Evolutionary conservation across 2,329 filamentous ascomycete species (phyloP), one percentile per base, ranked within the genome.

Genomic region (Penicillium nordicum): DNA sequence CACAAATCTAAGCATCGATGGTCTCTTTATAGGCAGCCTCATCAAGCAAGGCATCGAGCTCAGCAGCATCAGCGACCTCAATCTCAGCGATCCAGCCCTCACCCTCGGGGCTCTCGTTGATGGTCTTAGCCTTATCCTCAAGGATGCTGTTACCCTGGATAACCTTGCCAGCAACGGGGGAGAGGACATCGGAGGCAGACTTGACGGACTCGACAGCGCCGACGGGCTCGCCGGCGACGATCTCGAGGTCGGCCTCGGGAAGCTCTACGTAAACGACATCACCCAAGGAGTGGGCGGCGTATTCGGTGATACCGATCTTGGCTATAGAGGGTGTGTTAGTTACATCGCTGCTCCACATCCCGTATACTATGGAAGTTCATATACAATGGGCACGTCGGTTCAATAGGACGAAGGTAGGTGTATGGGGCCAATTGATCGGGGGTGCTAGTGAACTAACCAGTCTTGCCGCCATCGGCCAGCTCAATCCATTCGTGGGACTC

Each of bases 401-500:
- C 48, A 42, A 52, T 41, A 5, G 34, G 21, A 45, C 25, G 5
- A 44, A n/a, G 34, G 46, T 25, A 21, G 34, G 18, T 44, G 30
- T 34, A 12, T 40, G 38, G 12, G 29, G 18, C 32, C 53, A 55
- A 56, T 56, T 45, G 36, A 36, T 25, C 34, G 14, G 32, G 34
- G 27, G 18, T 6, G 2, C 6, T 11, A 10, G 27, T 23, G 6
- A 7, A 65, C 64, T 59, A 50, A 70, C 90, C 92, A 48, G 87
- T 88, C 76, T 89, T 93, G 74, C 88, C 86, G 77, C 95, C 89
- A 50, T 85, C 85, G 55, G 87, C 88, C 58, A 96, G 80, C 77
- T 97, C 92, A 74, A 99, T 87, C 94, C 94, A 99, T 81, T 99
- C 94, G 82, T 99, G 94, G 73, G 97, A 93, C 75, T 92, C 88